These are phyloP conservation scores for Cyclostephanos invisitatus DNA, from an alignment of 108 stramenopile species.

Conservation along the genomic window DNA sequence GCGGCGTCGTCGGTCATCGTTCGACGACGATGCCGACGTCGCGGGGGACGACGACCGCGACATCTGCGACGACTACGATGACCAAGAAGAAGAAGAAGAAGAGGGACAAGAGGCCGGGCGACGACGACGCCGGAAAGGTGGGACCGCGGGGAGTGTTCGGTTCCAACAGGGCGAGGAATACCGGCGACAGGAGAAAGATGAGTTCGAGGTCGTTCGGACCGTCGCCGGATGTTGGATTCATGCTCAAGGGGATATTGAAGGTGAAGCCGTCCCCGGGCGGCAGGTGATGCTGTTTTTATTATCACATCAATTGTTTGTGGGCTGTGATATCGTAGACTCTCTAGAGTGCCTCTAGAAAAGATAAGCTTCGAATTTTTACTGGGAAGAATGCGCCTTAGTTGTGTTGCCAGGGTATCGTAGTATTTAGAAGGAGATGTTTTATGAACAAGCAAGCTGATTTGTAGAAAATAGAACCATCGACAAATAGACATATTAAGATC, in stretches of 20 bases:
- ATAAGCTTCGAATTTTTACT: no score
- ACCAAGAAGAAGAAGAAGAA: constrained; percentile 28
- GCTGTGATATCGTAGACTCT: no score
- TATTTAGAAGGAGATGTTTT: no score
- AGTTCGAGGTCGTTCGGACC: constrained; percentile 58
- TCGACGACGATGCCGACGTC: constrained; percentile 9
- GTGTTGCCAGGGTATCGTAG: no score
- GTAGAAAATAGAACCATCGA: no score
- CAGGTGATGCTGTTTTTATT: not conserved
- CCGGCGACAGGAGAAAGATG: constrained; percentile 47
- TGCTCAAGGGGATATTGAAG: constrained; percentile 68
- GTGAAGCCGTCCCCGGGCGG: constrained; percentile 43
- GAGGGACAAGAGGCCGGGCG: constrained; percentile 32
- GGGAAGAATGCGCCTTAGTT: no score
- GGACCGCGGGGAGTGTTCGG: constrained; percentile 46
- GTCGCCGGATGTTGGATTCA: constrained; percentile 76
- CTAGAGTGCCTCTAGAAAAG: no score
- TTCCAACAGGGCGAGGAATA: constrained; percentile 44
- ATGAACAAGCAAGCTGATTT: no score
- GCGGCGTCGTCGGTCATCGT: constrained; percentile 71
- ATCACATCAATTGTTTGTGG: not conserved
- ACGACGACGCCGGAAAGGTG: constrained; percentile 16
- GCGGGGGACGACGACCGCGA: constrained; percentile 25
- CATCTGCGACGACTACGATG: not conserved
- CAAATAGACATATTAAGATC: not conserved